These are phyloP conservation scores for Mycena galericulata DNA, from an alignment of 768 basidiomycete genomes.

Conservation along the genomic window DNA sequence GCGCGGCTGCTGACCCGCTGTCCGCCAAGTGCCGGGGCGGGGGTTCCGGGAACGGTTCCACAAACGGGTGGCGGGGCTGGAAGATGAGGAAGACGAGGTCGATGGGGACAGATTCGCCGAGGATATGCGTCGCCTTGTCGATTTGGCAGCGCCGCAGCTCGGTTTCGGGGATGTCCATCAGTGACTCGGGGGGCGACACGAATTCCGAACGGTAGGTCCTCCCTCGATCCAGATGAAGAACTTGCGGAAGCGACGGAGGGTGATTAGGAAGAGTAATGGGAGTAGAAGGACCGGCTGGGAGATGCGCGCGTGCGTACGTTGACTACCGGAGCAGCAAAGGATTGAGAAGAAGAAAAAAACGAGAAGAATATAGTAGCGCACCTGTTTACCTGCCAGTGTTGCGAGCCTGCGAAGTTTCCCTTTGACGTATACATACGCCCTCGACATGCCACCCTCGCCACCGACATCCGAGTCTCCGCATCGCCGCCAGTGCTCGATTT, in stretches of 20 bases:
- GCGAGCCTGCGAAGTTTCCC: too few species aligned
- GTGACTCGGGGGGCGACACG: slow-evolving; percentile 23
- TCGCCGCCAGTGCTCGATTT: too few species aligned
- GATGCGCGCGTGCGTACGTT: slow-evolving; percentile 11
- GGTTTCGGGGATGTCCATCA: slow-evolving; percentile 19
- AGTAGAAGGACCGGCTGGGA: slow-evolving; percentile 22
- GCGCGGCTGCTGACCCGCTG: slow-evolving; percentile 5
- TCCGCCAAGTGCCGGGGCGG: slow-evolving; percentile 20
- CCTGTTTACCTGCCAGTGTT: too few species aligned
- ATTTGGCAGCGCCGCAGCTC: slow-evolving; percentile 27
- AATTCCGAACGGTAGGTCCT: neutral
- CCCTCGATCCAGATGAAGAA: slow-evolving; percentile 14
- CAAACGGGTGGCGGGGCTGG: slow-evolving; percentile 24
- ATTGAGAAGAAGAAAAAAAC: too few species aligned
- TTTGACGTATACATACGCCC: too few species aligned
- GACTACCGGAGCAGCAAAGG: too few species aligned
- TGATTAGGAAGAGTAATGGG: slow-evolving; percentile 10
- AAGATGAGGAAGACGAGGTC: slow-evolving; percentile 34
- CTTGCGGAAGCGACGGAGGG: slow-evolving; percentile 12
- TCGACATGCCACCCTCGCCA: too few species aligned
- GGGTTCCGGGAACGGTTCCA: slow-evolving; percentile 13
- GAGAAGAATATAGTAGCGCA: too few species aligned
- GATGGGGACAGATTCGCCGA: slow-evolving; percentile 26
- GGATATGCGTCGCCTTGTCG: slow-evolving; percentile 25
- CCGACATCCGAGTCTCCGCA: too few species aligned